Conservation (phyloP, 75 land plant species). For the Pinus taeda region DNA sequence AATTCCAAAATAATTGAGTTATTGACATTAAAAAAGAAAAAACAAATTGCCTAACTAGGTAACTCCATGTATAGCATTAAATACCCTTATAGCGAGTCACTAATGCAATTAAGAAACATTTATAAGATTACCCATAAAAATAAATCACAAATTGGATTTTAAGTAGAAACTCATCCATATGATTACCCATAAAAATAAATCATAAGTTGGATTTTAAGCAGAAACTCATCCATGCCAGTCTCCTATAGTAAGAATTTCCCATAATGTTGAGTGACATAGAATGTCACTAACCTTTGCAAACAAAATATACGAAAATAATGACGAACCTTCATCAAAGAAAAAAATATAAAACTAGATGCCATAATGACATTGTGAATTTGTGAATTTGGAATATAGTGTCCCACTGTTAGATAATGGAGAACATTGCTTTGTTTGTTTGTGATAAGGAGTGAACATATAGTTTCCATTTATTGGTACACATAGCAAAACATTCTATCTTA, state of each 20-base stretch:
- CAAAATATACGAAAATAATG: background rate
- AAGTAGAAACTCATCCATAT: too few species aligned
- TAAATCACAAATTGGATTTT: background rate
- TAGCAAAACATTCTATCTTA: slow-evolving; percentile 93
- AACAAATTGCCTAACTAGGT: background rate
- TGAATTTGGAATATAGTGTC: slow-evolving; percentile 83
- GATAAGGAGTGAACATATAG: too few species aligned
- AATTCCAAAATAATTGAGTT: background rate
- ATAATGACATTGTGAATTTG: slow-evolving; percentile 45
- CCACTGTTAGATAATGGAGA: slow-evolving; percentile 93
- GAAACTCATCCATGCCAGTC: background rate
- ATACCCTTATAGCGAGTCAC: background rate
- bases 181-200: too few species aligned
- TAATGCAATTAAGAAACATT: background rate
- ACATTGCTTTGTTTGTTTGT: too few species aligned
- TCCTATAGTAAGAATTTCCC: background rate
- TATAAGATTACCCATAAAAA: background rate
- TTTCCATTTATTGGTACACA: slow-evolving; percentile 94
- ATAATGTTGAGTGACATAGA: background rate
- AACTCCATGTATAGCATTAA: background rate
- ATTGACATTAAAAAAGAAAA: background rate
- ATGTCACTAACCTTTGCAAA: background rate
- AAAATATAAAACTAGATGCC: background rate
- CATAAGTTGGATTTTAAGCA: too few species aligned
- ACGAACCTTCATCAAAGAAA: background rate